Evolutionary conservation across 768 basidiomycete species (phyloP).

Genomic region (Mrakia hoshinonis): DNA sequence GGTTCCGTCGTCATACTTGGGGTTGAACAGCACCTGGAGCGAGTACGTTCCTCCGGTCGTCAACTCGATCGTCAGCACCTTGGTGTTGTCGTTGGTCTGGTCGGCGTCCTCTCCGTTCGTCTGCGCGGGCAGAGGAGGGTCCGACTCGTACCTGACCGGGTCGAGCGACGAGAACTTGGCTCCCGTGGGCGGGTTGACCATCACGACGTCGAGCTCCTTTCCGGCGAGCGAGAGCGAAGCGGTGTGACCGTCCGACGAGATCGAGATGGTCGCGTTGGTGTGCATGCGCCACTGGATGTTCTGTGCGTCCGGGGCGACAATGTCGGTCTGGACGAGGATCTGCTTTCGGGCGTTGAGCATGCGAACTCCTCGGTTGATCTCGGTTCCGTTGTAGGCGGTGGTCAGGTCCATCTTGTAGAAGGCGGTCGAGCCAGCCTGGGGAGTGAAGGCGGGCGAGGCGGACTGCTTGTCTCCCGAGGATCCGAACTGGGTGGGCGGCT

Average conservation of each 20-base stretch:
- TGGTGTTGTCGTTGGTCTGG: conserved; percentile 67
- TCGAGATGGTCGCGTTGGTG: conserved; percentile 62
- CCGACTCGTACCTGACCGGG: conserved; percentile 53
- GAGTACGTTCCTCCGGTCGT: conserved; percentile 63
- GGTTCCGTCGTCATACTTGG: conserved; percentile 60
- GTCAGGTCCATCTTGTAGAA: conserved; percentile 72
- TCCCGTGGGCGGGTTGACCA: conserved; percentile 60
- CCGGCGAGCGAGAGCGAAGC: conserved; percentile 69
- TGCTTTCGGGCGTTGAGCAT: conserved; percentile 73
- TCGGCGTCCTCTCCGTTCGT: conserved; percentile 37
- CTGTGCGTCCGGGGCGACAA: conserved; percentile 48
- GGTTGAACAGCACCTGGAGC: conserved; percentile 80
- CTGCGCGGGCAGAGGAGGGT: conserved; percentile 55
- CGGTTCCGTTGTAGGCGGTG: conserved; percentile 54
- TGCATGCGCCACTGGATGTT: conserved; percentile 76
- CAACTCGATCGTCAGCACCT: conserved; percentile 61
- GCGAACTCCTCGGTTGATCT: conserved; percentile 76
- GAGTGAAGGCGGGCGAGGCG: conserved; percentile 66
- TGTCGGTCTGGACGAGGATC: conserved; percentile 88
- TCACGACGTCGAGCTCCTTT: conserved; percentile 56
- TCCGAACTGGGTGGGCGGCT: conserved; percentile 54
- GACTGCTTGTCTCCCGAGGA: conserved; percentile 58
- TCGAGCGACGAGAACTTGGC: conserved; percentile 48
- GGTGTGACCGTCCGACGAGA: conserved; percentile 50
- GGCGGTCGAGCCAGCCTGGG: conserved; percentile 61